Conservation (phyloP, 1,139 yeast species). For the Debaryomyces robertsiae region DNA sequence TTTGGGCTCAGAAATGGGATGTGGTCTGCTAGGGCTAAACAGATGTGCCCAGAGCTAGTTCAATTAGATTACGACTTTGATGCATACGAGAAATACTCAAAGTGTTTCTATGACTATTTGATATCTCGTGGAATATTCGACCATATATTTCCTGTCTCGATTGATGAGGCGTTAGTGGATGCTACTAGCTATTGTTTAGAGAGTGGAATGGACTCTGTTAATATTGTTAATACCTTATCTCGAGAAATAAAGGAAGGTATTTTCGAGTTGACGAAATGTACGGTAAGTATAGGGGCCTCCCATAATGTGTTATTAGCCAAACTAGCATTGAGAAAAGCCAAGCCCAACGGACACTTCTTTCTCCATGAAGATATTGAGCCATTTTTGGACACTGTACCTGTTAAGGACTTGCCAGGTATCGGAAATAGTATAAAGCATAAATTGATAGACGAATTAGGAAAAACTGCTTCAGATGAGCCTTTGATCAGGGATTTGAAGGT, state of each 20-base stretch:
- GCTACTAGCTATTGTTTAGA: constrained; percentile 42
- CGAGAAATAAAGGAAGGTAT: constrained; percentile 48
- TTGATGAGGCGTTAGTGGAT: constrained; percentile 87
- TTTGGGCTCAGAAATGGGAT: constrained; percentile 81
- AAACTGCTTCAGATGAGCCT: constrained; percentile 15
- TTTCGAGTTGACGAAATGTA: constrained; percentile 53
- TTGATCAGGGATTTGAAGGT: constrained; percentile 35
- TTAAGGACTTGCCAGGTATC: constrained; percentile 81
- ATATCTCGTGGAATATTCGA: constrained; percentile 51
- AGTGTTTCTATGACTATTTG: constrained; percentile 58
- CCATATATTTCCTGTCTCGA: constrained; percentile 77
- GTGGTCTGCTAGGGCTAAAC: constrained; percentile 76
- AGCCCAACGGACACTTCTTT: constrained; percentile 69
- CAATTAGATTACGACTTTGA: constrained; percentile 74
- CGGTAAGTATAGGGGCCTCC: constrained; percentile 79
- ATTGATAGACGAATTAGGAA: constrained; percentile 28
- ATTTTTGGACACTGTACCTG: constrained; percentile 46
- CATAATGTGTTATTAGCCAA: constrained; percentile 76
- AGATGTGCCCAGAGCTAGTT: constrained; percentile 64
- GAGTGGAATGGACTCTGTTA: constrained; percentile 13
- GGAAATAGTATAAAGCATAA: constrained; percentile 58
- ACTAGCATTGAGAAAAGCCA: constrained; percentile 71
- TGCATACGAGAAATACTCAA: constrained; percentile 57
- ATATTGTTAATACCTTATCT: constrained; percentile 31
- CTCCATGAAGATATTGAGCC: constrained; percentile 32